A percentile compares a stretch with the other conserved stretches of the same genome.
These are phyloP conservation scores for Taiozyma sp. DNA, from an alignment of 1,139 yeast genomes.

Conservation along the genomic window DNA sequence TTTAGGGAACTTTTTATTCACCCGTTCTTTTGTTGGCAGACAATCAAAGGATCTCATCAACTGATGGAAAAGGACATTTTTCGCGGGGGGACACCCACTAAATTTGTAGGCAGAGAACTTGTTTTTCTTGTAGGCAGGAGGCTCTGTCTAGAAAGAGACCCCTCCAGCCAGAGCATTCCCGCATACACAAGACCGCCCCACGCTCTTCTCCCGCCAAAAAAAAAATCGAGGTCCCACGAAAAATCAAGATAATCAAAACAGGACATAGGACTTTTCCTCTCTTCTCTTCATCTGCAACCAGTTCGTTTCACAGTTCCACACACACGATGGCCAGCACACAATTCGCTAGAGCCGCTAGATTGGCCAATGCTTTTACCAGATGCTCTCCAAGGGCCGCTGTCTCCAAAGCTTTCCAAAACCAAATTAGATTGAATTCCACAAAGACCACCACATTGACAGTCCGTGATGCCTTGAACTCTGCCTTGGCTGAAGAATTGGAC, in stretches of 20 bases:
- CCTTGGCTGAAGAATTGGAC: slow-evolving; percentile 96
- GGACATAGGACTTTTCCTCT: not conserved
- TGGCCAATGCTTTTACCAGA: slow-evolving; percentile 9
- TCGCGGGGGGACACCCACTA: not conserved
- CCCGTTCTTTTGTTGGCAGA: not conserved
- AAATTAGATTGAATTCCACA: slow-evolving; percentile 30
- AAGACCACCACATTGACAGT: slow-evolving; percentile 76
- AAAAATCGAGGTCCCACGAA: not conserved
- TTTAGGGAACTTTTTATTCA: not conserved
- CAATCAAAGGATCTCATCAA: not conserved
- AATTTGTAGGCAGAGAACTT: not conserved
- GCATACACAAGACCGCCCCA: not conserved
- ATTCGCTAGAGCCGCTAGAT: slow-evolving; percentile 14
- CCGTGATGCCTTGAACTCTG: slow-evolving; percentile 94
- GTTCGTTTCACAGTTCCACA: not conserved
- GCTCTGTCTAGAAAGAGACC: not conserved
- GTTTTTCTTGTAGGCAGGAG: not conserved
- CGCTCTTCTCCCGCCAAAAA: slow-evolving; percentile 2
- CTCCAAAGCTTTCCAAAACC: slow-evolving; percentile 4
- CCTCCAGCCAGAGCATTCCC: no score
- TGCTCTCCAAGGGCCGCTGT: slow-evolving; percentile 10
- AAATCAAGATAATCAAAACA: not conserved
- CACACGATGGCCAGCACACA: slow-evolving; percentile 1
- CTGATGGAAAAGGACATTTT: not conserved
- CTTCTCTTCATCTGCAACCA: not conserved